Base-by-base conservation (phyloP, 352 stramenopile species). In the Globisporangium nodosum region DNA sequence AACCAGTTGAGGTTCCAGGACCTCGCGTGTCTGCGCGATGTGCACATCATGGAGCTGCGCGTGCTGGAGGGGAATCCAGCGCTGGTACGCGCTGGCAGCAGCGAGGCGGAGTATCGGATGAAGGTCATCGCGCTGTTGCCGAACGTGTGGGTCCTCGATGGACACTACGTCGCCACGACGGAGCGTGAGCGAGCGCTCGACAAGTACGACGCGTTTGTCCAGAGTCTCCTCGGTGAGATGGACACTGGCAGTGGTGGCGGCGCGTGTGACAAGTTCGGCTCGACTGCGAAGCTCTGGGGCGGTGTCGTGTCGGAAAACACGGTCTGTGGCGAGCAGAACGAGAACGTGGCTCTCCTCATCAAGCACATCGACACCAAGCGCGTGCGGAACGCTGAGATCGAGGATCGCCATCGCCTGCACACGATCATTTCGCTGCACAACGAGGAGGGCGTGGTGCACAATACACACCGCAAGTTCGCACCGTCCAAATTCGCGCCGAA, bases 111-210 rank as follows among this genome's bases (percentile, higher is more conserved):
- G 50, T 83, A 81, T 52, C 69, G 72, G 0, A 77, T 72, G 54
- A 79, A 79, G 49, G 49, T 76, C 9, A 65, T 71, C 3, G 78
- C 81, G 1, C 21, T 88, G 8, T 59, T 90, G 40, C 73, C 78
- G 30, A 85, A 83, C 49, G 61, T 71, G 3, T 88, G 78, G 81
- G 69, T 74, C 4, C 52, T 90, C 2, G 76, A 88, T 50, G 69
- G 76, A 8, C 78, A 88, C 45, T 90, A 71, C 62, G 63, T 90
- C 47, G 65, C 74, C 11, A 60, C 64, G 12, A 7, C 21, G 21
- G 78, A 88, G 47, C 74, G 81, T 12, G 52, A 67, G 16, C 43
- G 68, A 35, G 68, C 78, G 5, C 55, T 79, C 1, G 74, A 87
- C 3, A 51, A 69, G 18, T 74, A 63, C 42, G 74, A 82, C 31